Evolutionary conservation across 306 rosid genomes (phyloP), one percentile per base, ranked within the genome.

Genomic region (Morella rubra): DNA sequence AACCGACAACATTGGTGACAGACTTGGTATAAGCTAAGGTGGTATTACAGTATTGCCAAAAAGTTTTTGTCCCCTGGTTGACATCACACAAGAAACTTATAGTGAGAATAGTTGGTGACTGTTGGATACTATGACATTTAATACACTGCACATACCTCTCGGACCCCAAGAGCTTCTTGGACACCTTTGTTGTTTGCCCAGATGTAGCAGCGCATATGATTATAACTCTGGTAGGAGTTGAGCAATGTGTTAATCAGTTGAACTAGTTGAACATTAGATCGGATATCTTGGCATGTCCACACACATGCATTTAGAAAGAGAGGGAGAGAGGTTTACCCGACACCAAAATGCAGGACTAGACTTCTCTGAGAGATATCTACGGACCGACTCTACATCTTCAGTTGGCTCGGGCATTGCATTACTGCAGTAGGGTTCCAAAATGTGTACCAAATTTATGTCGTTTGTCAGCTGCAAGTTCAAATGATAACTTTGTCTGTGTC

Each of bases 121-220:
- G 40, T 58, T 58, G 8, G 19, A 52, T 15, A 67, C 18, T 6
- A 68, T 37, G 71, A 8, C 41, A 18, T 16, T 14, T 37, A 8
- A 52, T 5, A 16, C 20, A 51, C 16, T 41, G 45, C 59, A 16
- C 66, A 68, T 76, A 76, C 80, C 74, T 56, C 24, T 68, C 80
- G 80, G 19, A 76, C 73, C 22, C 73, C 80, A 42, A 76, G 80
- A 68, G 68, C 80, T n/a, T 68, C 74, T 45, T 76, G 80, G 51
- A 76, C 80, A 67, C 68, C 67, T 53, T 76, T 44, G n/a, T 76
- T 18, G 50, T 76, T 76, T 7, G 80, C 80, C 80, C 80, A 76
- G 60, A 19, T 16, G 80, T 56, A 52, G 45, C 60, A 51, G 4
- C 68, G 66, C 74, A 76, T 68, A 55, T 70, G 72, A 27, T 15